These are phyloP conservation scores for Neurospora sp. DNA, from an alignment of 2,329 filamentous ascomycete species.

Conservation along the genomic window DNA sequence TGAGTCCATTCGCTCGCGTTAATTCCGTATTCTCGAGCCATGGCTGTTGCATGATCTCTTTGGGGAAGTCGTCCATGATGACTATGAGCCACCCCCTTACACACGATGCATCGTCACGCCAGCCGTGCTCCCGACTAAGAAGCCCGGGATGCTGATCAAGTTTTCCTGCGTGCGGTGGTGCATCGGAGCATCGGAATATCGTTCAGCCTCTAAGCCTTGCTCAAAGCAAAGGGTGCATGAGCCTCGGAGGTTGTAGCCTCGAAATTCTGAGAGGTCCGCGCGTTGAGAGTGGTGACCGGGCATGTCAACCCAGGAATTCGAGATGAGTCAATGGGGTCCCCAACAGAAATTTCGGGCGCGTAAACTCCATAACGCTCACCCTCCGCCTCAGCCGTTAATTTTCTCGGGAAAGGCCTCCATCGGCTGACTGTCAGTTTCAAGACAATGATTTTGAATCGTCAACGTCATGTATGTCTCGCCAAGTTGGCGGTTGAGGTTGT, in stretches of 20 bases:
- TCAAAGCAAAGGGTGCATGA: background rate
- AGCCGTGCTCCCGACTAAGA: background rate
- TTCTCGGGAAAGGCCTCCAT: background rate
- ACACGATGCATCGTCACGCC: background rate
- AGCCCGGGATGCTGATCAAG: background rate
- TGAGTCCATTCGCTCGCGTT: background rate
- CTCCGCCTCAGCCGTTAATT: background rate
- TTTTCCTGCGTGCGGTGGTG: background rate
- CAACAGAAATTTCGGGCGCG: background rate
- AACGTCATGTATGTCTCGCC: background rate
- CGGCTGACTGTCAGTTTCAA: background rate
- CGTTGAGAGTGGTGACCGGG: background rate
- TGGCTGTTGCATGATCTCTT: background rate
- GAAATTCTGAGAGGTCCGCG: background rate
- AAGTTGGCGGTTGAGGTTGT: background rate
- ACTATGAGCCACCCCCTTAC: background rate
- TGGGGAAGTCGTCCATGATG: background rate
- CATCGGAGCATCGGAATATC: background rate
- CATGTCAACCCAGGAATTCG: background rate
- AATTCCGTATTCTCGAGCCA: background rate
- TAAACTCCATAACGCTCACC: background rate
- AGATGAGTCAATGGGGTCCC: background rate
- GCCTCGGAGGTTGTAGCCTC: background rate
- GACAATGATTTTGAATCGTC: background rate
- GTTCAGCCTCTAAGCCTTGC: background rate